These are phyloP conservation scores for Hypoxylon sp. DNA, from an alignment of 2,329 filamentous ascomycete genomes.

Conservation along the genomic window DNA sequence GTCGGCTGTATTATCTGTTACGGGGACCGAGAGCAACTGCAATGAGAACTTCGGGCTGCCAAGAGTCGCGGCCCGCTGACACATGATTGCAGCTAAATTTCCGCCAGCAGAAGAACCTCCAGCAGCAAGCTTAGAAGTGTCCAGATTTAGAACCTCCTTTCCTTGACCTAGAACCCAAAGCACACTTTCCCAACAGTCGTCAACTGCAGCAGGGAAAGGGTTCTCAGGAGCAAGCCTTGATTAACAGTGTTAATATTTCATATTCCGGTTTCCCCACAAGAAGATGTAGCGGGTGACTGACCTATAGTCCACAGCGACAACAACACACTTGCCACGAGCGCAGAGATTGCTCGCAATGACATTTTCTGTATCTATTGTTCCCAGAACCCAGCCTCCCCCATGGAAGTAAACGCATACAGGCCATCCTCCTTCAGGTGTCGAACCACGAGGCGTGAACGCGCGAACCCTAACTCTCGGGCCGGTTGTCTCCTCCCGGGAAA, in stretches of 20 bases:
- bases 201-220: slow-evolving; percentile 69
- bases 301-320: slow-evolving; percentile 71
- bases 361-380: slow-evolving; percentile 72
- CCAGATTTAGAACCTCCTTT: slow-evolving; percentile 55
- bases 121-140: slow-evolving; percentile 62
- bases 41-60: slow-evolving; percentile 57
- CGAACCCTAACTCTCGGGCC: slow-evolving; percentile 65
- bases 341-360: slow-evolving; percentile 70
- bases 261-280: not conserved
- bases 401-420: slow-evolving; percentile 71
- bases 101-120: slow-evolving; percentile 68
- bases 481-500: slow-evolving; percentile 61
- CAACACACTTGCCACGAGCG: slow-evolving; percentile 64
- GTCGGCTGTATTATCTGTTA: slow-evolving; percentile 70
- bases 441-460: slow-evolving; percentile 65
- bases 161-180: slow-evolving; percentile 60
- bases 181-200: slow-evolving; percentile 70
- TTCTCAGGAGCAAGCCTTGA: slow-evolving; percentile 68
- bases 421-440: slow-evolving; percentile 64
- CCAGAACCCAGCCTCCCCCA: slow-evolving; percentile 72
- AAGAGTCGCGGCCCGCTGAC: slow-evolving; percentile 63
- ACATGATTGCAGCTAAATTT: slow-evolving; percentile 67
- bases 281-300: slow-evolving; percentile 46
- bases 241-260: slow-evolving; percentile 12
- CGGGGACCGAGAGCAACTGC: slow-evolving; percentile 71